These are phyloP conservation scores for Arthrobotrys entomopaga DNA, from an alignment of 2,329 filamentous ascomycete genomes.

Conservation along the genomic window DNA sequence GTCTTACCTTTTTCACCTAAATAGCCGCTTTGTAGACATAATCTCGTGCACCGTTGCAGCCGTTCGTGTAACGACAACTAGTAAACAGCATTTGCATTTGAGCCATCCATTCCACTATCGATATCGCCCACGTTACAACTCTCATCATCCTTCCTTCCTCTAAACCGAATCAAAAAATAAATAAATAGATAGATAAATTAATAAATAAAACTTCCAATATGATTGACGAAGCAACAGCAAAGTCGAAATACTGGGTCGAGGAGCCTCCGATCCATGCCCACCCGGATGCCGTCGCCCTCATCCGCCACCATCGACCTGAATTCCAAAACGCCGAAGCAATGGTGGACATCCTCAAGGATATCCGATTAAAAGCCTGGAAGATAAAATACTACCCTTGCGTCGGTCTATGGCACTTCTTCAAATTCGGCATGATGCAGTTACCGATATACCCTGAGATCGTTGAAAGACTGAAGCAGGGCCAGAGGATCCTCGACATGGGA, in stretches of 20 bases:
- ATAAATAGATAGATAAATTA: too few relatives aligned
- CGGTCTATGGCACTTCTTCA: conserved; percentile 62
- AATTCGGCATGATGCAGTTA: conserved; percentile 60
- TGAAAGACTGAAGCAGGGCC: conserved; percentile 56
- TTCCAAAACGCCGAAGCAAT: conserved; percentile 35
- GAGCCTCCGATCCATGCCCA: conserved; percentile 49
- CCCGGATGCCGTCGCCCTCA: conserved; percentile 39
- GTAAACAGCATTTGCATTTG: neutral
- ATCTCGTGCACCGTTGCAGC: neutral
- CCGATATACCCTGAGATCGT: conserved; percentile 60
- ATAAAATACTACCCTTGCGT: conserved; percentile 62
- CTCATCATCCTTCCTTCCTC: too few relatives aligned
- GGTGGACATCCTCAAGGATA: conserved; percentile 39
- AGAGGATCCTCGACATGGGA: conserved; percentile 51
- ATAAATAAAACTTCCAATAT: conserved; percentile 16
- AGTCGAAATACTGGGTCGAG: conserved; percentile 51
- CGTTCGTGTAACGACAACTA: neutral
- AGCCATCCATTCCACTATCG: neutral
- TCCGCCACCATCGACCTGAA: conserved; percentile 38
- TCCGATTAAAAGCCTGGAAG: conserved; percentile 60
- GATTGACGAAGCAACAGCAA: conserved; percentile 49
- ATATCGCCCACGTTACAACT: neutral
- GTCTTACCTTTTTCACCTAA: too few relatives aligned
- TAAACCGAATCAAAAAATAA: too few relatives aligned
- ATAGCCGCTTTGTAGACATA: too few relatives aligned